Conservation (phyloP, 345 rosid genomes). For the Cardiospermum halicacabum region DNA sequence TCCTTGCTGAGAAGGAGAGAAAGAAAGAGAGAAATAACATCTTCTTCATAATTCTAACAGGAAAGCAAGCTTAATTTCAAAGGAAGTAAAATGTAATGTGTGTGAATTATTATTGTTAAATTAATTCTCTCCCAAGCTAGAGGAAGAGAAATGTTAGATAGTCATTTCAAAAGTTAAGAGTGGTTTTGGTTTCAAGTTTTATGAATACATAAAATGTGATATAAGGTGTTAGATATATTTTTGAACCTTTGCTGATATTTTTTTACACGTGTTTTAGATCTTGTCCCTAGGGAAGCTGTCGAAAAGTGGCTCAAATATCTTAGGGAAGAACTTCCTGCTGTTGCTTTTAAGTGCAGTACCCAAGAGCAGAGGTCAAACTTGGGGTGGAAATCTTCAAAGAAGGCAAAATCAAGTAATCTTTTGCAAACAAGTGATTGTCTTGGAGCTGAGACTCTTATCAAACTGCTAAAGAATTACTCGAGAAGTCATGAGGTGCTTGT, state of each 20-base stretch:
- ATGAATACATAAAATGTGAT: neutral
- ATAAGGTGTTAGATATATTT: neutral
- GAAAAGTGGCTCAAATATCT: conserved; percentile 95
- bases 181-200: neutral
- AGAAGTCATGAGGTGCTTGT: conserved; percentile 82
- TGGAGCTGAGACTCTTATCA: conserved; percentile 91
- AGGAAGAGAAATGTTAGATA: no score
- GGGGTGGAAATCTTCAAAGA: conserved; percentile 81
- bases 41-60: no score
- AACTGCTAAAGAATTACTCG: conserved; percentile 85
- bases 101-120: no score
- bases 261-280: conserved; percentile 46
- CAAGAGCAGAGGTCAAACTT: conserved; percentile 90
- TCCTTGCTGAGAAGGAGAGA: no score
- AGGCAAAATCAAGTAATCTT: conserved; percentile 57
- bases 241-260: neutral
- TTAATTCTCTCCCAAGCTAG: no score
- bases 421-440: conserved; percentile 96
- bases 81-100: no score
- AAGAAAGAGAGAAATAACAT: no score
- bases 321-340: conserved; percentile 92
- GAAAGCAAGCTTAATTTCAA: no score
- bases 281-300: conserved; percentile 94
- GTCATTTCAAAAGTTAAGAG: neutral
- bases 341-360: conserved; percentile 94